Base-by-base conservation (phyloP, 1,284 basidiomycete species). In the Apiotrichum montevideense region DNA sequence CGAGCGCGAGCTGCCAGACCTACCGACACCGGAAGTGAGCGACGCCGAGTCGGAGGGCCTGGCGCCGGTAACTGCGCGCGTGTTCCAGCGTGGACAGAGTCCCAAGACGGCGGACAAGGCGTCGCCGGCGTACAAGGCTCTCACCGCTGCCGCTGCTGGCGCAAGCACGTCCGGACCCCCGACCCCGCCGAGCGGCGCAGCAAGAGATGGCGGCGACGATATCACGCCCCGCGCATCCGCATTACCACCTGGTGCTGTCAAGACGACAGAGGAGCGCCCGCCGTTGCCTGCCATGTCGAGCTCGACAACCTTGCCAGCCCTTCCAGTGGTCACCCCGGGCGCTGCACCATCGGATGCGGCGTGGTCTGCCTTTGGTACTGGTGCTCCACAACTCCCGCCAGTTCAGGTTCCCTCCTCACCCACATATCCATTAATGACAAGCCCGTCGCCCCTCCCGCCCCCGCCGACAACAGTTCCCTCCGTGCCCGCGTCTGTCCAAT, bases 11-110 rank as follows among this genome's bases (percentile, higher is more conserved):
- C 50, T 51, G 11, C 50, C 50, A 1, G 50, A 51, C 21, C 41
- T 51, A 13, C 50, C 50, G 9, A 42, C 40, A 6, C 50, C 50
- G 2, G 50, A 51, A 15, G 33, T 51, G 11, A 51, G 50, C 34
- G 50, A 51, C 39, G 40, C 50, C 32, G 50, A 51, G 32, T 51
- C 50, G 8, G 50, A 51, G 11, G 40, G 41, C 4, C 14, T 51
- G 5, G 40, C 50, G 2, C 50, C 50, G 1, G 50, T 51, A 6
- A 41, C 40, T 3, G 50, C 50, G 6, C 50, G 50, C 3, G 50
- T 51, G 40, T 51, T 51, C 50, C 50, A 51, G 50, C 50, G 39
- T 3, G 14, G 33, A 14, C 50, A 10, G 10, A n/a, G 21, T 21
- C 21, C 47, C 35, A 39, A 32, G 47, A 11, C 47, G 47, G 11